Evolutionary conservation across 352 stramenopile genomes (phyloP).

Genomic region (Pythium periplocum): DNA sequence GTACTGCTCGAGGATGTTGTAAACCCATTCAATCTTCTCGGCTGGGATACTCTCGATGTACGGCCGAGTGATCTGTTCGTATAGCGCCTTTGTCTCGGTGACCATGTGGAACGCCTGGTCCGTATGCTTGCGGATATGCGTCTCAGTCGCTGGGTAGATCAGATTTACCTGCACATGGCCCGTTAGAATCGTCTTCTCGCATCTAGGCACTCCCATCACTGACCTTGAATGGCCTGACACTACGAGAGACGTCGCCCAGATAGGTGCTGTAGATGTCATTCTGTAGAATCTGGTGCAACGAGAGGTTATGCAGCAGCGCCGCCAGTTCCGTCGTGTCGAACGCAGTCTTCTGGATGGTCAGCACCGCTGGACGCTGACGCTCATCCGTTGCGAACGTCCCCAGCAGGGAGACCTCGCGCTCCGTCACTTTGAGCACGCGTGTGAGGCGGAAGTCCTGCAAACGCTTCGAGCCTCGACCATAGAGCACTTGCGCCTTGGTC

Average conservation of each 20-base stretch:
- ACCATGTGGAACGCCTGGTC: conserved; percentile 83
- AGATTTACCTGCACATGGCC: conserved; percentile 48
- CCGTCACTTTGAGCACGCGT: conserved; percentile 59
- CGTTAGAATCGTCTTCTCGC: not conserved
- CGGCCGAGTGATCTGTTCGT: conserved; percentile 62
- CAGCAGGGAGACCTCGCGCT: conserved; percentile 61
- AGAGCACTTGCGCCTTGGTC: conserved; percentile 19
- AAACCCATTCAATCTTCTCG: conserved; percentile 84
- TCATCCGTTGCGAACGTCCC: conserved; percentile 64
- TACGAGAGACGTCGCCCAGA: conserved; percentile 55
- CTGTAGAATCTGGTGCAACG: conserved; percentile 56
- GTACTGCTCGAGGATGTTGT: conserved; percentile 87
- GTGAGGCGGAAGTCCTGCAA: conserved; percentile 54
- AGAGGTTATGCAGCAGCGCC: conserved; percentile 44
- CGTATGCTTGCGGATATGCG: conserved; percentile 78
- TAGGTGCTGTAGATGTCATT: conserved; percentile 87
- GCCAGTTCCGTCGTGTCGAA: conserved; percentile 45
- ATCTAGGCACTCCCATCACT: not conserved
- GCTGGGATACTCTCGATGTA: conserved; percentile 72
- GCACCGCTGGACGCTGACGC: conserved; percentile 52
- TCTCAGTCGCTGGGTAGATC: conserved; percentile 76
- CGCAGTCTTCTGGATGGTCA: conserved; percentile 59
- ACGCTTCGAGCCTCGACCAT: conserved; percentile 26
- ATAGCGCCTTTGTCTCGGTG: conserved; percentile 74
- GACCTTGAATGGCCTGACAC: conserved; percentile 74